A percentile compares a stretch with the other conserved stretches of the same genome.
These are phyloP conservation scores for Mycena olivaceomarginata DNA, from an alignment of 768 basidiomycete species.

Conservation along the genomic window DNA sequence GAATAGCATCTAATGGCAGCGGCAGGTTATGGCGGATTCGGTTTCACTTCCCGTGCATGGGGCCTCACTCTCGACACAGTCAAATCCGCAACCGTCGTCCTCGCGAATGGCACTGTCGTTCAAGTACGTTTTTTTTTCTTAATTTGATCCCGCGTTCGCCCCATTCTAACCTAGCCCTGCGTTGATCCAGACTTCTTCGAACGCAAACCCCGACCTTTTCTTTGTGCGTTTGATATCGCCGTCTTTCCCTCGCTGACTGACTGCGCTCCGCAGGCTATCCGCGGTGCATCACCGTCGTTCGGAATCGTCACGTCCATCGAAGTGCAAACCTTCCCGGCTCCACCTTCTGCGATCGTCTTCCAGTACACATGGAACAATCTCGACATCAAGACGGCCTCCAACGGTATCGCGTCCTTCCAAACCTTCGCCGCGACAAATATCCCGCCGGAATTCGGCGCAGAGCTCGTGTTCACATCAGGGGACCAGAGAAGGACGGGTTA, in stretches of 20 bases:
- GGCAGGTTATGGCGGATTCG: slow-evolving; percentile 66
- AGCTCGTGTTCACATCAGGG: slow-evolving; percentile 56
- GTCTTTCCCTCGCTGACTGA: not conserved
- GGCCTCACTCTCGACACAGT: slow-evolving; percentile 72
- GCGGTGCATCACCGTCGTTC: slow-evolving; percentile 62
- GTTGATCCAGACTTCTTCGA: slow-evolving; percentile 54
- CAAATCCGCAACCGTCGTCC: slow-evolving; percentile 61
- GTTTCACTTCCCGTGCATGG: slow-evolving; percentile 69
- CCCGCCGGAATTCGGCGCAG: slow-evolving; percentile 57
- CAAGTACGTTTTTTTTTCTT: no score
- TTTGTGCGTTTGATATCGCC: slow-evolving; percentile 58
- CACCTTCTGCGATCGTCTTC: slow-evolving; percentile 60
- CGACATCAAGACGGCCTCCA: slow-evolving; percentile 54
- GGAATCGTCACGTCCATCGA: slow-evolving; percentile 64
- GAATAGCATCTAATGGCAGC: not conserved
- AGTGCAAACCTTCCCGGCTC: slow-evolving; percentile 61
- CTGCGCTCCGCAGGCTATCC: slow-evolving; percentile 56
- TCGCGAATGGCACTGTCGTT: slow-evolving; percentile 65
- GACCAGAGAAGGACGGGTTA: slow-evolving; percentile 52
- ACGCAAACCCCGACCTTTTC: slow-evolving; percentile 67
- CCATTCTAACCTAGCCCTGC: no score
- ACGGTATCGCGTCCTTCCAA: slow-evolving; percentile 57
- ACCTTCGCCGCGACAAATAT: slow-evolving; percentile 56
- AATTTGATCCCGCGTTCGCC: no score
- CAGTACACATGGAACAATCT: slow-evolving; percentile 58